Base-by-base conservation (phyloP, 2,329 filamentous ascomycete genomes). In the Xylaria sp. region DNA sequence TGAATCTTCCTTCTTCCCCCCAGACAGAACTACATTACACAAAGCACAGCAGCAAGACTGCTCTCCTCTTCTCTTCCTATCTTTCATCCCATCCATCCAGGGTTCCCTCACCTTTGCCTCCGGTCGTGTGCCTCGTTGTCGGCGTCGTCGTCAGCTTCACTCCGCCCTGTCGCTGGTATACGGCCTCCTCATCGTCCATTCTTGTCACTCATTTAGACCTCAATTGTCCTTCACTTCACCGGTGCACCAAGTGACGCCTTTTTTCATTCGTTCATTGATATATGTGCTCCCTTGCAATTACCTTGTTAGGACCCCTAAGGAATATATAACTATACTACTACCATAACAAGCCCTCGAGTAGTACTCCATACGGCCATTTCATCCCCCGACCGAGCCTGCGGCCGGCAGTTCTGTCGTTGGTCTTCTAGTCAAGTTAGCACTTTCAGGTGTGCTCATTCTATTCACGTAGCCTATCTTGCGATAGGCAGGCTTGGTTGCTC, bases 181-280 rank as follows among this genome's bases (percentile, higher is more conserved):
- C 23, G 37, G 18, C 25, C 35, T n/a, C n/a, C 29, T 54, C 58
- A 37, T 42, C 53, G 18, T 64, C 42, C 32, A 5, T 70, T 70
- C 62, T 63, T 58, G 65, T 69, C 69, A 44, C 62, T 70, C 69
- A 44, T 68, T 70, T 58, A 59, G 27, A 67, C 53, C 25, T 64
- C 50, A 18, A 58, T 63, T 65, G 37, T 50, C 51, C 42, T 42
- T 55, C 48, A n/a, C 53, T 37, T 35, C 44, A 29, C 51, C 23
- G 53, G 58, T 51, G 59, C 53, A 44, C 63, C 42, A 63, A 61
- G 65, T 65, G 53, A 65, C 57, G 29, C 51, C 54, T 25, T 25
- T 54, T 57, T 65, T 29, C 51, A 58, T 60, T 61, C 57, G n/a
- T 60, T 66, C 42, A 63, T 59, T 65, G 35, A 70, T 66, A 63